Base-by-base conservation (phyloP, 495 filamentous ascomycete species). In the Amorphotheca resinae region DNA sequence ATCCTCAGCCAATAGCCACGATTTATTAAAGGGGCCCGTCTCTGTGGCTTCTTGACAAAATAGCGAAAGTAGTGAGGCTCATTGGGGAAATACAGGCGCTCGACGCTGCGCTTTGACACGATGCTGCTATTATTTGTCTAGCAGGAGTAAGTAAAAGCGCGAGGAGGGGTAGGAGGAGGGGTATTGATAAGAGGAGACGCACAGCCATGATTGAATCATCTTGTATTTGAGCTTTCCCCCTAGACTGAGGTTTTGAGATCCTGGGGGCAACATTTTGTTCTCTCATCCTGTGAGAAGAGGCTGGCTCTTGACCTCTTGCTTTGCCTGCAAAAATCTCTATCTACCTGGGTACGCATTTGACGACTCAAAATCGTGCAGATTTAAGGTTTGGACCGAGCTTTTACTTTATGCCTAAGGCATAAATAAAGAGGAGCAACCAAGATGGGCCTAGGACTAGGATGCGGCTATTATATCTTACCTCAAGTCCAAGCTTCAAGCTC, bases 51-150 rank as follows among this genome's bases (percentile, higher is more conserved):
- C 54, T 76, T 77, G 21, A 93, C 84, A 59, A 94, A 95, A 54
- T 80, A 77, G 11, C 81, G 79, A 50, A 91, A 87, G 66, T 86
- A 93, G 55, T 87, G 78, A 15, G 80, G 73, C 48, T 89, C 69
- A 42, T 74, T 60, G 12, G 72, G 59, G 50, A 79, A 79, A 61
- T 94, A 95, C 15, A 91, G 68, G 52, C 77, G 76, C 56, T 93
- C 85, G 22, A 94, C 86, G 51, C 82, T 87, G 45, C 86, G 72
- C 58, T 95, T 95, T 20, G 84, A 93, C 30, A 86, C 79, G 53
- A 94, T 93, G 52, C 81, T 87, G 60, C 81, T 85, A 57, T 76
- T 85, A 56, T 95, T 94, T 41, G 87, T 95, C 81, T 88, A 51
- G 6, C 41, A 21, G 26, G 20, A 22, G 7, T 36, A n/a, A 40